Evolutionary conservation across 495 filamentous ascomycete species (phyloP).

Genomic region (Pyrenula aspistea): DNA sequence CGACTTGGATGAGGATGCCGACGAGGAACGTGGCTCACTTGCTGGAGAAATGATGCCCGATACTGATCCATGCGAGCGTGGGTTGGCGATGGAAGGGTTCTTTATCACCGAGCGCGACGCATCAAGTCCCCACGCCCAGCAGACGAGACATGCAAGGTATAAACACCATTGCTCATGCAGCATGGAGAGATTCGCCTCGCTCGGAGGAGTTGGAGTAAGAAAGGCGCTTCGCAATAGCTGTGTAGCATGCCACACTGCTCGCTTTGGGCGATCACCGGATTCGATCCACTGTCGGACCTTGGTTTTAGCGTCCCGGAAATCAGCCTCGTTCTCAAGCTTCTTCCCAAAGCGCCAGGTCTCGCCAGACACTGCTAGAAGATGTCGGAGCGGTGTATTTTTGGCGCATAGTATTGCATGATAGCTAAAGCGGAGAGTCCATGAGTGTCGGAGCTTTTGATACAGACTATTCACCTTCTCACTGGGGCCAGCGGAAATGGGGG

Average conservation of each 20-base stretch:
- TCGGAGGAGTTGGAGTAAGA: not conserved
- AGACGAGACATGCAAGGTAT: constrained; percentile 10
- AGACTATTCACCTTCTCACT: not conserved
- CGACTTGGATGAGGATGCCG: not conserved
- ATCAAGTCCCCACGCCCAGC: constrained; percentile 12
- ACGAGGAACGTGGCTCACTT: not conserved
- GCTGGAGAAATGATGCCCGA: not conserved
- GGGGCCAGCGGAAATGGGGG: not conserved
- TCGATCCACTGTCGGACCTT: constrained; percentile 9
- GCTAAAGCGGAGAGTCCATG: constrained; percentile 2
- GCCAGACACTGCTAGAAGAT: constrained; percentile 8
- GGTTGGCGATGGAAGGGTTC: not conserved
- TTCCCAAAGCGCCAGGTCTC: constrained; percentile 15
- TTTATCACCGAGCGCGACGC: not conserved
- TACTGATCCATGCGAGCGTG: not conserved
- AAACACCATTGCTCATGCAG: constrained; percentile 11
- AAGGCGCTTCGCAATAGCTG: constrained; percentile 6
- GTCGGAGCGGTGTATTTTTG: constrained; percentile 7
- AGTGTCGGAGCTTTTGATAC: not conserved
- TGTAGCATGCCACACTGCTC: constrained; percentile 12
- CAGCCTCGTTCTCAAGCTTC: constrained; percentile 8
- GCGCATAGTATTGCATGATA: constrained; percentile 7
- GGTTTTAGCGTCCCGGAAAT: constrained; percentile 7
- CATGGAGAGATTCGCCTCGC: constrained; percentile 1
- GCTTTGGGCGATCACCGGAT: constrained; percentile 3